These are phyloP conservation scores for Powellomyces hirtus DNA, from an alignment of 192 early-diverging fungal genomes.

Conservation along the genomic window DNA sequence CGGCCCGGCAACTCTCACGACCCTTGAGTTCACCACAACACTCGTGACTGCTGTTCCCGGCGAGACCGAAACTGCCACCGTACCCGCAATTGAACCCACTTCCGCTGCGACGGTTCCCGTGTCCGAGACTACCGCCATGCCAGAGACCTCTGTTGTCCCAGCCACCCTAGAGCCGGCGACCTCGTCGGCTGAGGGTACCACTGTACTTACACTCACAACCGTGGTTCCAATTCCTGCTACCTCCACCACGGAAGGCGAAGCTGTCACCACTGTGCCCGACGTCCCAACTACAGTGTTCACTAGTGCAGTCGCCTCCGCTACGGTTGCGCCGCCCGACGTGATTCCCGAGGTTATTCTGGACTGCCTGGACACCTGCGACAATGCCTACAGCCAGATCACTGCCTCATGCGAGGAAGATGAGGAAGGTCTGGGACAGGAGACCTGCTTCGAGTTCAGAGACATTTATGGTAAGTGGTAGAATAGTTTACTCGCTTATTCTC, in stretches of 20 bases:
- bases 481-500: not conserved
- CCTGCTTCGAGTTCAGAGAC: not conserved
- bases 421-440: not conserved
- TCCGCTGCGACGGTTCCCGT: not conserved
- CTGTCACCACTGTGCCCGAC: not conserved
- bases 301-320: not conserved
- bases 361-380: slow-evolving; percentile 9
- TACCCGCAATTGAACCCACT: not conserved
- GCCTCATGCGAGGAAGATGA: not conserved
- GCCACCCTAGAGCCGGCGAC: not conserved
- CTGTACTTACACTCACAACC: not conserved
- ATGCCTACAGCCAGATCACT: not conserved
- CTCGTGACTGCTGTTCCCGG: not conserved
- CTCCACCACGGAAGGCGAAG: not conserved
- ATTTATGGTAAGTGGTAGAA: not conserved
- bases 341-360: not conserved
- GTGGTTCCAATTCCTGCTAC: not conserved
- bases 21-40: not conserved
- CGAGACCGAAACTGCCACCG: not conserved
- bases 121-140: not conserved
- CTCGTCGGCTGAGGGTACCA: not conserved
- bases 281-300: not conserved
- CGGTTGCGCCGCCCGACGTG: not conserved
- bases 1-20: not conserved
- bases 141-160: not conserved